Conservation (phyloP, 2,329 filamentous ascomycete genomes). For the Colletotrichum sp. region DNA sequence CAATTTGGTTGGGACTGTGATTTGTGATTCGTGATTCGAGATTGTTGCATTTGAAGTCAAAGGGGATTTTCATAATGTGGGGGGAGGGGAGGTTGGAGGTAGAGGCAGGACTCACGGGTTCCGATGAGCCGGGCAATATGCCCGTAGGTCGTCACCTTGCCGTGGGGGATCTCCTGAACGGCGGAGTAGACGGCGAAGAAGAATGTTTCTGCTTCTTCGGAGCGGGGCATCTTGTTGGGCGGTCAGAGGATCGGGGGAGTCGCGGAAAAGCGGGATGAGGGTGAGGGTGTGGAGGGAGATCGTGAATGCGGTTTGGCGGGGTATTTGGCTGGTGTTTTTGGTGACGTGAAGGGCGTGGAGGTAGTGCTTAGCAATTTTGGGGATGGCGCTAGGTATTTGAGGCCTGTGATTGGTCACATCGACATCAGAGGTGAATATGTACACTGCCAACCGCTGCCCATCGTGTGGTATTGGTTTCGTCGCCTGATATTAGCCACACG, state of each 20-base stretch:
- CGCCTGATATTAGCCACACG: too few species aligned
- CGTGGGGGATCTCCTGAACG: constrained; percentile 82
- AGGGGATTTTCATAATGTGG: not conserved
- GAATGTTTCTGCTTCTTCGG: constrained; percentile 78
- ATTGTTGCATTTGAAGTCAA: rapidly evolving
- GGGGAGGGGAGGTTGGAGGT: not conserved
- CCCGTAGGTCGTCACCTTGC: constrained; percentile 87
- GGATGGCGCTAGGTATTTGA: not conserved
- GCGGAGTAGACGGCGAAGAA: constrained; percentile 81
- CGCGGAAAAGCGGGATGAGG: not conserved
- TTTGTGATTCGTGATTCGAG: not conserved
- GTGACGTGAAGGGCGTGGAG: not conserved
- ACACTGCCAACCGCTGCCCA: too few species aligned
- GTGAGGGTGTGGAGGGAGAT: not conserved
- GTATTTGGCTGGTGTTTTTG: not conserved
- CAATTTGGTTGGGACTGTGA: not conserved
- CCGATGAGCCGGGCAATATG: constrained; percentile 78
- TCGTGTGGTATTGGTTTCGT: too few species aligned
- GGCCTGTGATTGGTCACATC: not conserved
- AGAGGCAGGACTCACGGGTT: constrained; percentile 61
- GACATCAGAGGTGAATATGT: too few species aligned
- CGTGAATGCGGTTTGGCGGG: not conserved
- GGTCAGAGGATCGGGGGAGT: not conserved
- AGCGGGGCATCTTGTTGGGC: constrained; percentile 62
- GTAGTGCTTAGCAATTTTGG: not conserved